Base-by-base conservation (phyloP, 768 basidiomycete species). In the Serendipita sp. region DNA sequence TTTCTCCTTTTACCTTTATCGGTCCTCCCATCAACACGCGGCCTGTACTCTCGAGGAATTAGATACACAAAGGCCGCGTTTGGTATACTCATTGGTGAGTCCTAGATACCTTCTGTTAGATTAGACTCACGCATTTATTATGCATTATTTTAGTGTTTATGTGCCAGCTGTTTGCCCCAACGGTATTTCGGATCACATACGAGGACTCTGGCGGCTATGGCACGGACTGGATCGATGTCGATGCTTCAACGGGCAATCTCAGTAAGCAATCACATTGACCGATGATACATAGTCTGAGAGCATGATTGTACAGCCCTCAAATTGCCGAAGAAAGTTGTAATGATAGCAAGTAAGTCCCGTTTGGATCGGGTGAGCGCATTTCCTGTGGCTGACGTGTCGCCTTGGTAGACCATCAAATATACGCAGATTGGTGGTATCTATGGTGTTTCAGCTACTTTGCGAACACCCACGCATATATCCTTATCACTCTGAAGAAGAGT, bases 401-500 rank as follows among this genome's bases (percentile, higher is more conserved):
- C 6, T 33, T 18, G 6, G 18, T 18, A 44, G 44, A 53, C 31
- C 33, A 45, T 45, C 29, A 88, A 87, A 77, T 85, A 40, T 88
- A 90, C 70, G 79, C 83, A 3, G 87, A 88, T 73, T 88, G 88
- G 87, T 44, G 86, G 85, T 95, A 94, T 70, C 81, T 86, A 43
- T 97, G 90, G 87, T 85, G 84, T 67, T 73, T 92, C 50, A 79
- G 83, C 10, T 90, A 91, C 70, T 87, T 86, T 70, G 79, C 83
- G 68, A 76, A 76, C 45, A 80, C 84, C 1, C 83, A 87, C 71
- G 78, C 78, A 66, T 81, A 90, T 66, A 80, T 98, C 37, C 86
- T 84, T 72, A 99, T 99, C 70, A 86, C 95, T 16, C 76, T 98
- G 65, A 99, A 98, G 80, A 89, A 87, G 72, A 88, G 85, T 69